These are phyloP conservation scores for Penicillium sp. DNA, from an alignment of 2,329 filamentous ascomycete genomes.

Conservation along the genomic window DNA sequence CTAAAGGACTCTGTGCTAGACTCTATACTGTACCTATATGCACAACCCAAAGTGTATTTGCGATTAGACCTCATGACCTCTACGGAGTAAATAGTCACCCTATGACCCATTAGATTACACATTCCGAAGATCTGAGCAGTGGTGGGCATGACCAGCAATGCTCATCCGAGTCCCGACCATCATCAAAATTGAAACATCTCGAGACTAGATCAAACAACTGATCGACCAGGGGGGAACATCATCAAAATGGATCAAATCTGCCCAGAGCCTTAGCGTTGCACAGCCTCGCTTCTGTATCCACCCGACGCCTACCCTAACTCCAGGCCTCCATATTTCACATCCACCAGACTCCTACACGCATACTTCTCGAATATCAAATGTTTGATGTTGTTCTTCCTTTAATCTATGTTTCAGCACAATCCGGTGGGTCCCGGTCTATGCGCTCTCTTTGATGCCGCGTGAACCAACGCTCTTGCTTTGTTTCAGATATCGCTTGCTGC, in stretches of 20 bases:
- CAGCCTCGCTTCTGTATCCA: constrained; percentile 13
- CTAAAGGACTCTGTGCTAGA: background rate
- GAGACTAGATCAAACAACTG: background rate
- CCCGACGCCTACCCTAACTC: background rate
- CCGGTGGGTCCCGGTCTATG: background rate
- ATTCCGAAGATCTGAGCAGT: background rate
- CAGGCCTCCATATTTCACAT: background rate
- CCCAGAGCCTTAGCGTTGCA: constrained; percentile 14
- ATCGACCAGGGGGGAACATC: constrained; percentile 6
- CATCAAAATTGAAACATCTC: background rate
- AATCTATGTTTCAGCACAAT: background rate
- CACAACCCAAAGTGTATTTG: background rate
- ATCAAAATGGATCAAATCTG: constrained; percentile 12
- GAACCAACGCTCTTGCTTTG: background rate
- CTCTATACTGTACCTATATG: background rate
- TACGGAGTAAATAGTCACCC: no score
- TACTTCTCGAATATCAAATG: background rate
- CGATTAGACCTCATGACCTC: background rate
- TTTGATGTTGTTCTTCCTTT: background rate
- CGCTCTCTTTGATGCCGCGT: background rate
- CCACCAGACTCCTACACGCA: background rate
- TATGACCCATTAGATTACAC: background rate
- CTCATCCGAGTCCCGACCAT: background rate
- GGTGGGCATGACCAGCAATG: background rate
- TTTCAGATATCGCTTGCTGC: background rate